These are phyloP conservation scores for Aquilaria malaccensis DNA, from an alignment of 345 rosid species.

Conservation along the genomic window DNA sequence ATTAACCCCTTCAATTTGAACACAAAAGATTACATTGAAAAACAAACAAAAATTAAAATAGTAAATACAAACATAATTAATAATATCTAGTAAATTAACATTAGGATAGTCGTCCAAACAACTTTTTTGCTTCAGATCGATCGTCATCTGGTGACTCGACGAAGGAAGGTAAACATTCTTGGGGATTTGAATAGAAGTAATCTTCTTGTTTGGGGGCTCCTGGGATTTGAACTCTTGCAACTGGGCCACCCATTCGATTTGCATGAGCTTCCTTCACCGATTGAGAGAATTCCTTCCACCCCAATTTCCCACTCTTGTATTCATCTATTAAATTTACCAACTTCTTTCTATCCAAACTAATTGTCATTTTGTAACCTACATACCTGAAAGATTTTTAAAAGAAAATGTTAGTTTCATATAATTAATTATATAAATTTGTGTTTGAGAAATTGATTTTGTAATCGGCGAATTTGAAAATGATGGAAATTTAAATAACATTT, in stretches of 20 bases:
- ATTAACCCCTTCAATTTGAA: no score
- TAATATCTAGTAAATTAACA: no score
- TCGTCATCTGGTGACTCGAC: constrained; percentile 1
- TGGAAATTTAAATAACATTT: no score
- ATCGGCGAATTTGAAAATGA: no score
- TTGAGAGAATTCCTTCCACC: constrained; percentile 70
- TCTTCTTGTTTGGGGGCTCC: constrained; percentile 92
- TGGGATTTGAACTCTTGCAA: constrained; percentile 39
- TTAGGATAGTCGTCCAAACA: no score
- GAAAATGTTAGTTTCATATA: no score
- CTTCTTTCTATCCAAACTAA: constrained; percentile 53
- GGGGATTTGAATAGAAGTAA: constrained; percentile 84
- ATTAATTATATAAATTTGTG: no score
- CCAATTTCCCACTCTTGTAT: constrained; percentile 50
- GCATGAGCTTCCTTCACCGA: constrained; percentile 63
- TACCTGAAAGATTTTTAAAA: constrained; percentile 33
- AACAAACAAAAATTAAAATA: no score
- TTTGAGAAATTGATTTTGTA: no score
- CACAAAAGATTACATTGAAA: no score
- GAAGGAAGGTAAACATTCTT: constrained; percentile 55
- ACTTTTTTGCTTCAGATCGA: no score
- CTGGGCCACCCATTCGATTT: constrained; percentile 66
- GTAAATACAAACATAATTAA: no score
- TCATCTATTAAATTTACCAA: constrained; percentile 61
- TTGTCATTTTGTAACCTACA: constrained; percentile 84